phyloP scores from a whole-genome alignment of 768 basidiomycete species.

The Clathrus columnatus region DNA sequence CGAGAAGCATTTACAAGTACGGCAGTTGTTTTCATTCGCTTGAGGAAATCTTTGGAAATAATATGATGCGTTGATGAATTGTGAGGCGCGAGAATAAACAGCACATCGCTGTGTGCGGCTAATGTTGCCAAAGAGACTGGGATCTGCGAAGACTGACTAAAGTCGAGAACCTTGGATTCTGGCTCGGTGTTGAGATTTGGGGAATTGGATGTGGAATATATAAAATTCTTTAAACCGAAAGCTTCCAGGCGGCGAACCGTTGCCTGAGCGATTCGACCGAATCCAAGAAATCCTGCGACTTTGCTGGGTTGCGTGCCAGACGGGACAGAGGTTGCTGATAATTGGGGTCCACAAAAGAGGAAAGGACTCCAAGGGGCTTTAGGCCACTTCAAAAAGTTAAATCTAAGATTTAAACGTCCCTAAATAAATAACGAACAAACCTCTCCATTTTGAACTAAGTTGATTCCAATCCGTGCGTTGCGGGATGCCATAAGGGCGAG shows the following conservation, averaged over 20 bases:
- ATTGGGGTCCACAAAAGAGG: slow-evolving; percentile 73
- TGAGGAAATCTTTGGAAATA: slow-evolving; percentile 62
- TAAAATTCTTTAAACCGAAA: slow-evolving; percentile 68
- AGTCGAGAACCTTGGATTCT: slow-evolving; percentile 20
- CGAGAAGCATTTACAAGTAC: slow-evolving; percentile 81
- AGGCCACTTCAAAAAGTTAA: too few species aligned
- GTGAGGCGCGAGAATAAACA: slow-evolving; percentile 79
- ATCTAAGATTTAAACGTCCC: neutral
- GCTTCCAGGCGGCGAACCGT: slow-evolving; percentile 70
- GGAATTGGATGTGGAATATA: slow-evolving; percentile 60
- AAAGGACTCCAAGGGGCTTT: slow-evolving; percentile 73
- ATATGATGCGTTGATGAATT: slow-evolving; percentile 63
- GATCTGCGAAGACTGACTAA: slow-evolving; percentile 21
- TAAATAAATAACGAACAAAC: slow-evolving; percentile 32
- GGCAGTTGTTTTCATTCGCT: slow-evolving; percentile 75
- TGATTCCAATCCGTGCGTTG: slow-evolving; percentile 56
- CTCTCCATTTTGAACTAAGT: slow-evolving; percentile 59
- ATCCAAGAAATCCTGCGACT: slow-evolving; percentile 87
- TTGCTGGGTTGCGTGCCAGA: slow-evolving; percentile 35
- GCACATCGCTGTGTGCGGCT: slow-evolving; percentile 69
- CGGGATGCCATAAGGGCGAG: slow-evolving; percentile 88
- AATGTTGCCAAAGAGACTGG: slow-evolving; percentile 54
- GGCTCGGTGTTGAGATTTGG: slow-evolving; percentile 24
- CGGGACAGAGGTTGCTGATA: slow-evolving; percentile 29
- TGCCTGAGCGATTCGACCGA: slow-evolving; percentile 88